Conservation (phyloP, 257 asterid species). For the Pogostemon cablin region DNA sequence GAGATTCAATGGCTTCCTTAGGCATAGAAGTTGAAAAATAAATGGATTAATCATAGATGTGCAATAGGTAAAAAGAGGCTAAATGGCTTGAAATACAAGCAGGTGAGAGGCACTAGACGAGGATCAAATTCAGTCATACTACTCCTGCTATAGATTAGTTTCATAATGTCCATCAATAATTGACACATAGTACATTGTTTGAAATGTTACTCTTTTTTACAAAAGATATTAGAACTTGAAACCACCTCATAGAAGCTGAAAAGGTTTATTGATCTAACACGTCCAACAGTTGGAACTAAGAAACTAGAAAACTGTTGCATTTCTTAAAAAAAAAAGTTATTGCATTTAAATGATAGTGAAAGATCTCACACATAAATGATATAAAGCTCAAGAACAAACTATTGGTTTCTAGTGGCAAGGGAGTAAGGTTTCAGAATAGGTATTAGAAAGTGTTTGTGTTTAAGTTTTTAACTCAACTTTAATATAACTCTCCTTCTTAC, state of each 20-base stretch:
- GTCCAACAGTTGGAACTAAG: background rate
- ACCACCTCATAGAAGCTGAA: slow-evolving; percentile 8
- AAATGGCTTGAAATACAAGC: slow-evolving; percentile 53
- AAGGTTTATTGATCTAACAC: background rate
- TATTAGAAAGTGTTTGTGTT: background rate
- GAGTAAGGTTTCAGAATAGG: slow-evolving; percentile 12
- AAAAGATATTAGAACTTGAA: background rate
- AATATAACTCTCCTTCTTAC: background rate
- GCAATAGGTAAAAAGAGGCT: background rate
- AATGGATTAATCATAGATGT: background rate
- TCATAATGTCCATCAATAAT: slow-evolving; percentile 1
- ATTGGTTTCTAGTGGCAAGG: background rate
- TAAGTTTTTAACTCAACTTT: background rate
- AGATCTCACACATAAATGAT: background rate
- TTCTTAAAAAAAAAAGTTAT: background rate
- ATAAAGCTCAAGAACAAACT: background rate
- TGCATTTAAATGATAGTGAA: background rate
- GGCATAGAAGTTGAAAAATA: background rate
- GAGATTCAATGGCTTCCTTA: too few relatives aligned
- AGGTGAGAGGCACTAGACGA: slow-evolving; percentile 87
- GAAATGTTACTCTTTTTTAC: background rate
- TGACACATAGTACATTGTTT: background rate
- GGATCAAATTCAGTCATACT: slow-evolving; percentile 93
- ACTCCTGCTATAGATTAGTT: slow-evolving; percentile 51
- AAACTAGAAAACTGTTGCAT: slow-evolving; percentile 10